Percentiles rank a stretch among this genome's conserved stretches.
Evolutionary conservation across 345 rosid genomes (phyloP).

Genomic region (Eutrema yunnanense): DNA sequence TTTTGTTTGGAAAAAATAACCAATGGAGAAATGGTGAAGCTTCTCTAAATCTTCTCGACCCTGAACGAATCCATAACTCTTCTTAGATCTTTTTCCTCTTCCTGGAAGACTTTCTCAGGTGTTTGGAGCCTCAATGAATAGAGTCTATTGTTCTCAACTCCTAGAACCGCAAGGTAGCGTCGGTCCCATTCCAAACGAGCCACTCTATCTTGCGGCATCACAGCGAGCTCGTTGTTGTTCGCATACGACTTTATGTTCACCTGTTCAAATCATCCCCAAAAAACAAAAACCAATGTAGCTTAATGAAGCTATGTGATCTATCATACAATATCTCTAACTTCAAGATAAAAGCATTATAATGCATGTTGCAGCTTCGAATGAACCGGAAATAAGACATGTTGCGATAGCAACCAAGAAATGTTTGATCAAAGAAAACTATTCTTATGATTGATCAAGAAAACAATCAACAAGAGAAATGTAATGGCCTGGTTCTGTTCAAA

Average conservation of each 20-base stretch:
- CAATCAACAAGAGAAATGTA: neutral
- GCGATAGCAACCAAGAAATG: no score
- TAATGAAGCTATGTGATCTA: neutral
- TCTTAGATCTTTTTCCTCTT: conserved; percentile 83
- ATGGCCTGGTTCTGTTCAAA: neutral
- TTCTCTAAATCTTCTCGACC: conserved; percentile 52
- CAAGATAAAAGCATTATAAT: neutral
- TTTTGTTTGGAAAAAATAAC: neutral
- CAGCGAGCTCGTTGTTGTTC: conserved; percentile 83
- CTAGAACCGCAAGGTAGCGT: conserved; percentile 76
- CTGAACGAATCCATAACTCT: conserved; percentile 86
- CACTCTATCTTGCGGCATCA: conserved; percentile 84
- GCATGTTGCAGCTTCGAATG: neutral
- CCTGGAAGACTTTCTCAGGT: conserved; percentile 75
- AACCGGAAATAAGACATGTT: neutral
- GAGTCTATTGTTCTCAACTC: conserved; percentile 67
- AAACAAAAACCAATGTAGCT: neutral
- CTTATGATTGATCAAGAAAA: neutral
- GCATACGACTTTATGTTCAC: conserved; percentile 93
- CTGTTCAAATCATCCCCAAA: conserved; percentile 19
- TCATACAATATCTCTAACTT: neutral
- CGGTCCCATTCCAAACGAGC: conserved; percentile 86
- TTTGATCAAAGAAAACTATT: neutral
- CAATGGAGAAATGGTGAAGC: neutral
- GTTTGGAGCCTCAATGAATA: conserved; percentile 86